Evolutionary conservation across 148 eudicot genomes (phyloP).

Genomic region (Diospyros lotus): DNA sequence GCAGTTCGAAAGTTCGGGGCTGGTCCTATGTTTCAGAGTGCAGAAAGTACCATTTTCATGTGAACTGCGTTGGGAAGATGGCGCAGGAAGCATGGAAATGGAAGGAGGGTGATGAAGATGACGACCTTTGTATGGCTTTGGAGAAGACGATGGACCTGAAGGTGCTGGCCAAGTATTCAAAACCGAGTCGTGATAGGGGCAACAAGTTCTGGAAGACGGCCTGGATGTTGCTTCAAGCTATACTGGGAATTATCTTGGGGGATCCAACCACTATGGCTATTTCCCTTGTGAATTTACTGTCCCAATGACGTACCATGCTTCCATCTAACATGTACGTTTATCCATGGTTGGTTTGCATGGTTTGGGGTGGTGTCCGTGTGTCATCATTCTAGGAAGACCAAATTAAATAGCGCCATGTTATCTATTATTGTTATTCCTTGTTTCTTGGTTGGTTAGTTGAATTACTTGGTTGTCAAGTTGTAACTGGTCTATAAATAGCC

Average conservation of each 20-base stretch:
- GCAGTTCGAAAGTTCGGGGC: conserved; percentile 4
- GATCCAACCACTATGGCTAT: neutral
- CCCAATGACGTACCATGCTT: no score
- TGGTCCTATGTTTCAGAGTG: conserved; percentile 21
- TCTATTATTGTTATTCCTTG: no score
- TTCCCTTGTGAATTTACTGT: neutral
- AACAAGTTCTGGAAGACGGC: neutral
- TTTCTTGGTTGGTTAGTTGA: no score
- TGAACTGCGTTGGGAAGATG: conserved; percentile 18
- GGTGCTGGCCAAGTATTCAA: neutral
- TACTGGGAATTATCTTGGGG: neutral
- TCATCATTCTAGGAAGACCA: no score
- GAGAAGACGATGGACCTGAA: neutral
- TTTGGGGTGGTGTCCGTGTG: no score
- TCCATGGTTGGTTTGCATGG: no score
- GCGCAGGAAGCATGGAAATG: conserved; percentile 16
- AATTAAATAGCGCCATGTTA: no score
- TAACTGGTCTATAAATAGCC: no score
- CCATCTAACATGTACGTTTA: no score
- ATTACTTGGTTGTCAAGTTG: no score
- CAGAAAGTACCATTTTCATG: conserved; percentile 20
- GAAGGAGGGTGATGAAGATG: neutral
- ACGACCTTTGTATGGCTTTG: neutral
- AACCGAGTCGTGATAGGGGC: neutral
- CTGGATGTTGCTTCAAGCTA: neutral